Percentiles rank a stretch among this genome's conserved stretches.
phyloP scores from a whole-genome alignment of 768 basidiomycete species.

The Trametes sanguinea region DNA sequence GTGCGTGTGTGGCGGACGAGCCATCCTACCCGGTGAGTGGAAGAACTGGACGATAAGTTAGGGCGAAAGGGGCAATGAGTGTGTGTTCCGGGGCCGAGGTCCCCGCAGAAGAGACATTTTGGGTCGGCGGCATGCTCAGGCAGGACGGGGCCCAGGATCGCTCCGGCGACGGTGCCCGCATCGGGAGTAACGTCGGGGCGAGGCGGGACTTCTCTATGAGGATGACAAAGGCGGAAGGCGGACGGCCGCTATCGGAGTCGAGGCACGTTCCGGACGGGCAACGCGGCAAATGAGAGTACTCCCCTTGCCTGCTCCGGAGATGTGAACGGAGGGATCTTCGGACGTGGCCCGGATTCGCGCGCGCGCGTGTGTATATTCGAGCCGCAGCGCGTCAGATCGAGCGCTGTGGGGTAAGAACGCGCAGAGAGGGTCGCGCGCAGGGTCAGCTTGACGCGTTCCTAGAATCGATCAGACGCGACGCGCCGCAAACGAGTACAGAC shows the following conservation, averaged over 20 bases:
- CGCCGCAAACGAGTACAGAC: slow-evolving; percentile 37
- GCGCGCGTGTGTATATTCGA: too few relatives aligned
- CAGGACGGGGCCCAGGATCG: too few relatives aligned
- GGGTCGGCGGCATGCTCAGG: too few relatives aligned
- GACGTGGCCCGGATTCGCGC: too few relatives aligned
- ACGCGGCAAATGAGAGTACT: too few relatives aligned
- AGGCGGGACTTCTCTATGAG: not conserved
- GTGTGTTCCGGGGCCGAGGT: too few relatives aligned
- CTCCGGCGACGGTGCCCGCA: not conserved
- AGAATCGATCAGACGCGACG: not conserved
- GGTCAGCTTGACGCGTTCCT: not conserved
- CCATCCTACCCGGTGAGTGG: not conserved
- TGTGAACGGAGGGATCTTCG: too few relatives aligned
- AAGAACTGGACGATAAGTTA: slow-evolving; percentile 7
- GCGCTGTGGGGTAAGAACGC: slow-evolving; percentile 2
- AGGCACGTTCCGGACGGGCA: too few relatives aligned
- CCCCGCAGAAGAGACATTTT: too few relatives aligned
- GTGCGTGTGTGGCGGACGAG: too few relatives aligned
- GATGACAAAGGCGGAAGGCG: not conserved
- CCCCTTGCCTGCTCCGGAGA: too few relatives aligned
- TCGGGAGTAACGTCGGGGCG: not conserved
- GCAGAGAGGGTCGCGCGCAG: not conserved
- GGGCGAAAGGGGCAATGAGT: not conserved
- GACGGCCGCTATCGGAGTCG: too few relatives aligned
- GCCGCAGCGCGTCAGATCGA: slow-evolving; percentile 2